These are phyloP conservation scores for Blechomonas ayalai DNA, from an alignment of 208 protist genomes.

Conservation along the genomic window DNA sequence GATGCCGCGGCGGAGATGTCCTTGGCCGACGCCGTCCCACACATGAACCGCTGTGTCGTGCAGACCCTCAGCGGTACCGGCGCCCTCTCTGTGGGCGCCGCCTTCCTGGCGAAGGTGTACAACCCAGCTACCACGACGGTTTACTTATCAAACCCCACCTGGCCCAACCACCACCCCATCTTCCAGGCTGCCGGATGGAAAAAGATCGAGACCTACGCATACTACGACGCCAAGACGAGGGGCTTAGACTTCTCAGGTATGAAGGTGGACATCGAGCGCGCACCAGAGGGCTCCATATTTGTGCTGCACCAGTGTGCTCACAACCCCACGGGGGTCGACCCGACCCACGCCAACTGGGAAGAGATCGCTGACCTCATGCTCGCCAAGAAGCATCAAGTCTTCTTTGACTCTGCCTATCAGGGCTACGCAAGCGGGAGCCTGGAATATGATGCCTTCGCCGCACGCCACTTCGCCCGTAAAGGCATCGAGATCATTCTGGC, in stretches of 20 bases:
- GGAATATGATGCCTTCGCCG: conserved; percentile 89
- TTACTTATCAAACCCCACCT: conserved; percentile 84
- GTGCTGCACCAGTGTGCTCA: conserved; percentile 98
- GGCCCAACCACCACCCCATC: conserved; percentile 81
- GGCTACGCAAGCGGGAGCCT: conserved; percentile 95
- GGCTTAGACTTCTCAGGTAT: conserved; percentile 85
- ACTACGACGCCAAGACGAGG: conserved; percentile 60
- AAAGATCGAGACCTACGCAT: conserved; percentile 63
- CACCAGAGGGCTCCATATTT: conserved; percentile 88
- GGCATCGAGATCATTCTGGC: conserved; percentile 83
- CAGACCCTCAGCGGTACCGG: conserved; percentile 91
- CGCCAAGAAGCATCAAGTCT: conserved; percentile 76
- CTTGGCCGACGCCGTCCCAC: conserved; percentile 70
- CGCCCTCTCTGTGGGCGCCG: conserved; percentile 59
- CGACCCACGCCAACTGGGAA: conserved; percentile 93
- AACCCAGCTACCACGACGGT: conserved; percentile 29
- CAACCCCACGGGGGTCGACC: conserved; percentile 99
- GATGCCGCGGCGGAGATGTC: conserved; percentile 72
- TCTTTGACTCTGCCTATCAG: conserved; percentile 97
- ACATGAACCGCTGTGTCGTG: conserved; percentile 49
- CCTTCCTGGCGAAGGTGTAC: conserved; percentile 42
- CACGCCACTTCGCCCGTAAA: conserved; percentile 60
- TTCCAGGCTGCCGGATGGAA: conserved; percentile 49
- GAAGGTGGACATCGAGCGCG: conserved; percentile 53
- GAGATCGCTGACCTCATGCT: conserved; percentile 85